Percentiles rank a stretch among this genome's conserved stretches.
These are phyloP conservation scores for Amaranthus hypochondriacus DNA, from an alignment of 148 eudicot genomes.

Conservation along the genomic window DNA sequence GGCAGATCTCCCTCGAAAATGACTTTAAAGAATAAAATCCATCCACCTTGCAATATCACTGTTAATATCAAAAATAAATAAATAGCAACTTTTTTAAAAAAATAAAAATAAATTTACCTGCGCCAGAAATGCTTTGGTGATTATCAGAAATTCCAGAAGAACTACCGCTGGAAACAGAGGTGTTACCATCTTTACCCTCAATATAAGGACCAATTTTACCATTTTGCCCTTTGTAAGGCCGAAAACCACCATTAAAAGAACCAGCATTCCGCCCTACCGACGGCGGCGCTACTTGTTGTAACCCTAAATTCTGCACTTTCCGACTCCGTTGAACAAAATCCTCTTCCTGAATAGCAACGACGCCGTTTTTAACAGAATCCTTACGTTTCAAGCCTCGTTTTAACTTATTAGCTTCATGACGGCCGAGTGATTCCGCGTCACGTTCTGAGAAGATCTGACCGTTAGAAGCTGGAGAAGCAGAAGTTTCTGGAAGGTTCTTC, in stretches of 20 bases:
- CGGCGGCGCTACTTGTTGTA: conserved; percentile 11
- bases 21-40: conserved; percentile 21
- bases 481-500: conserved; percentile 1
- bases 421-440: conserved; percentile 36
- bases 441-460: conserved; percentile 22
- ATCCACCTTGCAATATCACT: not conserved
- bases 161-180: conserved; percentile 26
- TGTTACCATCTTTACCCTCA: conserved; percentile 1
- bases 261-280: conserved; percentile 21
- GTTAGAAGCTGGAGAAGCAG: not conserved
- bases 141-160: conserved; percentile 44
- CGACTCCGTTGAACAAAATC: conserved; percentile 12
- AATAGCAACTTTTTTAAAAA: not conserved
- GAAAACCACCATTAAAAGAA: conserved; percentile 15
- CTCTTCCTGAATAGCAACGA: conserved; percentile 3
- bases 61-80: not conserved
- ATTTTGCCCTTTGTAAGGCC: conserved; percentile 23
- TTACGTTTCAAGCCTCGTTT: conserved; percentile 45
- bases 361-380: conserved; percentile 3
- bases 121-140: conserved; percentile 35
- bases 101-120: conserved; percentile 30
- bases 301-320: conserved; percentile 6
- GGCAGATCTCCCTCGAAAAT: conserved; percentile 13
- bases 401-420: conserved; percentile 34
- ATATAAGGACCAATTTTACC: conserved; percentile 4